These are phyloP conservation scores for Candida adriatica DNA, from an alignment of 805 yeast species.

Conservation along the genomic window DNA sequence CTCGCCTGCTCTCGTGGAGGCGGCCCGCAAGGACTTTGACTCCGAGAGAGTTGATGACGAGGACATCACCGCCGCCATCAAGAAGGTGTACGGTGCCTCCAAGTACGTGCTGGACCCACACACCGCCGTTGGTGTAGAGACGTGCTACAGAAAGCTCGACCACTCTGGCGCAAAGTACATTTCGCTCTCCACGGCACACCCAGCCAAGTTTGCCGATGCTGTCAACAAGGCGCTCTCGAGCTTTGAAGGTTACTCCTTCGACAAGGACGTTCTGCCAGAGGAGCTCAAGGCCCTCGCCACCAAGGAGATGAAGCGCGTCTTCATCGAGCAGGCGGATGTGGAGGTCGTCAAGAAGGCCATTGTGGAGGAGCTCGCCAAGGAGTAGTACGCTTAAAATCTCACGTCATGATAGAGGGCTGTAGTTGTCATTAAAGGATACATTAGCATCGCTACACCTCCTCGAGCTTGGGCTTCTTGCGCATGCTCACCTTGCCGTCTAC, in stretches of 20 bases:
- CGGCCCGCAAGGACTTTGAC: constrained; percentile 64
- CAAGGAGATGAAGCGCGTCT: constrained; percentile 67
- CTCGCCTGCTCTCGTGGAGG: constrained; percentile 51
- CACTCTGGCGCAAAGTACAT: constrained; percentile 44
- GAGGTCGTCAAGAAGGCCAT: constrained; percentile 71
- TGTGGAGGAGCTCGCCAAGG: constrained; percentile 53
- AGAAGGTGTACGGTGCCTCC: constrained; percentile 51
- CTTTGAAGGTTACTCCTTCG: constrained; percentile 74
- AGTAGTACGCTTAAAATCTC: constrained; percentile 25
- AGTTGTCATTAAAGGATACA: too few relatives aligned
- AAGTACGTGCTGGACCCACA: constrained; percentile 93
- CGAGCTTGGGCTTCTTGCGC: constrained; percentile 26
- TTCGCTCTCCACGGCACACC: constrained; percentile 95
- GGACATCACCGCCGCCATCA: constrained; percentile 77
- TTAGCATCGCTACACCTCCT: constrained; percentile 3
- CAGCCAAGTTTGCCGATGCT: constrained; percentile 96
- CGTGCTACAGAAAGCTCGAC: constrained; percentile 57
- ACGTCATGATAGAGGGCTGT: neutral
- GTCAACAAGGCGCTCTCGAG: constrained; percentile 72
- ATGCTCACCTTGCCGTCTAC: constrained; percentile 63
- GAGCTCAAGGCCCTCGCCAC: constrained; percentile 69
- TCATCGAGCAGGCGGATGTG: constrained; percentile 65
- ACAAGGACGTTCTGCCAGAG: constrained; percentile 79
- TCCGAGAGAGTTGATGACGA: constrained; percentile 76
- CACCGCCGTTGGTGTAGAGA: constrained; percentile 88